Percentiles rank a stretch among this genome's conserved stretches.
These are phyloP conservation scores for Daedaleopsis sinensis DNA, from an alignment of 768 basidiomycete genomes.

Conservation along the genomic window DNA sequence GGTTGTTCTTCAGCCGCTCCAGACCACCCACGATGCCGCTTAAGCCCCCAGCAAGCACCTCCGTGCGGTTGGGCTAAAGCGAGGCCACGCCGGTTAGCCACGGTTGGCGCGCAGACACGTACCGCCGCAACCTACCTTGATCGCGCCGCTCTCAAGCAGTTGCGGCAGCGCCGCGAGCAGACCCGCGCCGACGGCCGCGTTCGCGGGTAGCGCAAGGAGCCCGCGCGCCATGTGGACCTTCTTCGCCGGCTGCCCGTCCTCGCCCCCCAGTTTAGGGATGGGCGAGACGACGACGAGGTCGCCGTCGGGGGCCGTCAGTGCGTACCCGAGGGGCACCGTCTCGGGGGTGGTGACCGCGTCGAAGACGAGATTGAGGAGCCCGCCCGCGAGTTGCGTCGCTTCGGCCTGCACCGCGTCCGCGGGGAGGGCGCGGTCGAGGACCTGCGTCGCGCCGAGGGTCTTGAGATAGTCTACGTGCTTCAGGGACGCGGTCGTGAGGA, in stretches of 20 bases:
- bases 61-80: constrained; percentile 28
- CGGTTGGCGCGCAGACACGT: background rate
- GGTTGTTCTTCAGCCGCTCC: constrained; percentile 20
- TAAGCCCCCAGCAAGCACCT: constrained; percentile 29
- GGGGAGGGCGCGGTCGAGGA: constrained; percentile 28
- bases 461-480: constrained; percentile 22
- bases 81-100: background rate
- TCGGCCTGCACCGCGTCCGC: constrained; percentile 8
- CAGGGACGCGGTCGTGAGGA: constrained; percentile 32
- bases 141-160: constrained; percentile 18
- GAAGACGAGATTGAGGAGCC: constrained; percentile 26
- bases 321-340: constrained; percentile 20
- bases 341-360: constrained; percentile 27
- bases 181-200: constrained; percentile 6
- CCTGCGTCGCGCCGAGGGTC: constrained; percentile 29
- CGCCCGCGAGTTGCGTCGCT: constrained; percentile 19
- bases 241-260: constrained; percentile 6
- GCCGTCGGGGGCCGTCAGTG: constrained; percentile 26
- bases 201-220: background rate
- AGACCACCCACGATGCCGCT: constrained; percentile 26
- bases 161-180: constrained; percentile 15
- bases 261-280: background rate
- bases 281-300: constrained; percentile 19
- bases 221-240: constrained; percentile 15
- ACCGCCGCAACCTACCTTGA: constrained; percentile 18